phyloP scores from a whole-genome alignment of 257 asterid species.

The Oldenlandia corymbosa region DNA sequence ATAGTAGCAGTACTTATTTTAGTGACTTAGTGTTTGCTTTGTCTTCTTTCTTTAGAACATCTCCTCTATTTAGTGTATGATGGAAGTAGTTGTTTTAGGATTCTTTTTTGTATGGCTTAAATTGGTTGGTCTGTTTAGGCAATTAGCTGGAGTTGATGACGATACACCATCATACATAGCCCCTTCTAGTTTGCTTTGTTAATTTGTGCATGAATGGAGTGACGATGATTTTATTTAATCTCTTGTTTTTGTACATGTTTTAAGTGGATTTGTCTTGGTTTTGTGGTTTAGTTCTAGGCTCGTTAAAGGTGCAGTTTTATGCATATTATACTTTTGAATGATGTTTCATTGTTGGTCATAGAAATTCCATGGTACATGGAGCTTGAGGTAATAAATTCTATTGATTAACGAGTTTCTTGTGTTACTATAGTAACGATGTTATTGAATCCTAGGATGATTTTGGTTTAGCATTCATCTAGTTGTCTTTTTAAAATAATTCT shows the following conservation, averaged over 20 bases:
- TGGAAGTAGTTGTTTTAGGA: constrained; percentile 8
- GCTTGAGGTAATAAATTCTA: too few relatives aligned
- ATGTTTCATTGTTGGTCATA: too few relatives aligned
- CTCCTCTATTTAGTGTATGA: constrained; percentile 9
- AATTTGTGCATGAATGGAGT: constrained; percentile 5
- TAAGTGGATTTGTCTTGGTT: too few relatives aligned
- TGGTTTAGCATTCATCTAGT: too few relatives aligned
- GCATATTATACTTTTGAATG: too few relatives aligned
- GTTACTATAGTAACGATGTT: too few relatives aligned
- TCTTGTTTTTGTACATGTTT: not conserved
- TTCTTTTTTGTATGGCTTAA: not conserved
- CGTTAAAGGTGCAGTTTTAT: too few relatives aligned
- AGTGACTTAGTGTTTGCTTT: constrained; percentile 1
- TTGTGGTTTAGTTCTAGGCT: too few relatives aligned
- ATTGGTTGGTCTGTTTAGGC: constrained; percentile 3
- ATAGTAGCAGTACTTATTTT: not conserved
- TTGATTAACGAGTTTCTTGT: too few relatives aligned
- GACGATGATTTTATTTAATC: not conserved
- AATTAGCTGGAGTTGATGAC: constrained; percentile 9
- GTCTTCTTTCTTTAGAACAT: constrained; percentile 5
- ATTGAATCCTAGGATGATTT: too few relatives aligned
- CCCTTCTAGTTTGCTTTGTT: not conserved
- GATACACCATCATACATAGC: constrained; percentile 8
- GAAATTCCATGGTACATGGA: too few relatives aligned
- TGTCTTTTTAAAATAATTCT: too few relatives aligned